Conservation (phyloP, 345 rosid species). For the Aurinia saxatilis region DNA sequence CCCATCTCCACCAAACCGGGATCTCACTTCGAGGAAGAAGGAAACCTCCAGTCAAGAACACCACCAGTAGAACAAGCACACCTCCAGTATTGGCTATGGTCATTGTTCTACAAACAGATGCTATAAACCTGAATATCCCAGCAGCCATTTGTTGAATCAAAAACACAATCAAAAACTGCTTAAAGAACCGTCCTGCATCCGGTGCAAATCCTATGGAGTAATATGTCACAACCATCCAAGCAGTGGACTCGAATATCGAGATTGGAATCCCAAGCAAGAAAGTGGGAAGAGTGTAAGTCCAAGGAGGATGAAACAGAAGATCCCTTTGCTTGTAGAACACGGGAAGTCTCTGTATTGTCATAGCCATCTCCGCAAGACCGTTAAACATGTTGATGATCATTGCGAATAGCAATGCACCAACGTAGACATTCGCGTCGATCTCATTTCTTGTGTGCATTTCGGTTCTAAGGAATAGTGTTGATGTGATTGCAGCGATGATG, state of each 20-base stretch:
- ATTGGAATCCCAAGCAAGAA: conserved; percentile 31
- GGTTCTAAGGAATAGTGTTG: conserved; percentile 24
- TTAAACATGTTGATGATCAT: conserved; percentile 32
- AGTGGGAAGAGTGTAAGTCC: conserved; percentile 30
- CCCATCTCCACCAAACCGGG: conserved; percentile 62
- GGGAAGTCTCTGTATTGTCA: conserved; percentile 32
- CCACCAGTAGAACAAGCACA: conserved; percentile 16
- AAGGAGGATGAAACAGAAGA: conserved; percentile 34
- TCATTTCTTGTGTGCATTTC: conserved; percentile 29
- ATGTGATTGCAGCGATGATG: conserved; percentile 39
- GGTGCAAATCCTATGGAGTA: conserved; percentile 70
- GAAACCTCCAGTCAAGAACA: conserved; percentile 56
- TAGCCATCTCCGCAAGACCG: conserved; percentile 29
- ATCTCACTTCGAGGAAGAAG: conserved; percentile 38
- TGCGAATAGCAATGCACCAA: conserved; percentile 21
- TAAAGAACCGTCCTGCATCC: conserved; percentile 47
- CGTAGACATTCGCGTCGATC: conserved; percentile 18
- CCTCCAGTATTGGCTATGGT: conserved; percentile 43
- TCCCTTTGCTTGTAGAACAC: conserved; percentile 34
- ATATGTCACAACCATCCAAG: conserved; percentile 33
- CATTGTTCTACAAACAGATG: conserved; percentile 42
- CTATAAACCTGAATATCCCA: conserved; percentile 42
- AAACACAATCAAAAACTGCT: conserved; percentile 44
- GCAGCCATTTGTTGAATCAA: conserved; percentile 39
- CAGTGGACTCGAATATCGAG: conserved; percentile 24